A percentile compares a stretch with the other conserved stretches of the same genome.
These are phyloP conservation scores for Penicillium crystallinum DNA, from an alignment of 495 filamentous ascomycete genomes.

Conservation along the genomic window DNA sequence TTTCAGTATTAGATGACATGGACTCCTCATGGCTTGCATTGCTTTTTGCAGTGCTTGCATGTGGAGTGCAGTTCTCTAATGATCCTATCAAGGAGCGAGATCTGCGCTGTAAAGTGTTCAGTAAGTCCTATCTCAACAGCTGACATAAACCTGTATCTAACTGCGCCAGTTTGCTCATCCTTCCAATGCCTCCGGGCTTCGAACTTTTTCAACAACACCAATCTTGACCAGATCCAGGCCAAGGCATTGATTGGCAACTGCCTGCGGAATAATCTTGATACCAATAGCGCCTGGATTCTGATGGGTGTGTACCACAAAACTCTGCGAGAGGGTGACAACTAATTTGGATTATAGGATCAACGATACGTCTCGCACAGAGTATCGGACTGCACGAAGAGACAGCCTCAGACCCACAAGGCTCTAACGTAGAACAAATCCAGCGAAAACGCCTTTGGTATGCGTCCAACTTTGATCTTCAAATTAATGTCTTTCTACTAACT, in stretches of 20 bases:
- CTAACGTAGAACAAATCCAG: conserved; percentile 1
- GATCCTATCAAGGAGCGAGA: conserved; percentile 51
- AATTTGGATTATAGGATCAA: conserved; percentile 28
- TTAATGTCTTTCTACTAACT: background rate
- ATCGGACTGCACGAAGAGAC: conserved; percentile 43
- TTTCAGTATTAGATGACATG: background rate
- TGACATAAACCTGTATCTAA: background rate
- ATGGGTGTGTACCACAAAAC: conserved; percentile 24
- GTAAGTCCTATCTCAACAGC: conserved; percentile 17
- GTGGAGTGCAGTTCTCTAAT: conserved; percentile 65
- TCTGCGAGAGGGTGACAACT: background rate
- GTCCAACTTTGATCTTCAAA: background rate
- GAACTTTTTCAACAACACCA: conserved; percentile 47
- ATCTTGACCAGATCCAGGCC: conserved; percentile 44
- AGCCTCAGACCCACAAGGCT: conserved; percentile 16
- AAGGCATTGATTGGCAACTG: conserved; percentile 47
- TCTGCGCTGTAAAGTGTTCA: conserved; percentile 46
- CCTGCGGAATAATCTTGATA: conserved; percentile 49
- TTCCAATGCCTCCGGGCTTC: conserved; percentile 49
- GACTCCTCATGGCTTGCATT: conserved; percentile 18
- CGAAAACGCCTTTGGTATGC: background rate
- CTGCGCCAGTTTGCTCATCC: conserved; percentile 40
- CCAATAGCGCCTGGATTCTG: conserved; percentile 48
- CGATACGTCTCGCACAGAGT: conserved; percentile 43
- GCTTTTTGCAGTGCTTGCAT: conserved; percentile 69